A percentile compares a stretch with the other conserved stretches of the same genome.
Evolutionary conservation across 257 asterid species (phyloP).

Genomic region (Galeopsis tetrahit): DNA sequence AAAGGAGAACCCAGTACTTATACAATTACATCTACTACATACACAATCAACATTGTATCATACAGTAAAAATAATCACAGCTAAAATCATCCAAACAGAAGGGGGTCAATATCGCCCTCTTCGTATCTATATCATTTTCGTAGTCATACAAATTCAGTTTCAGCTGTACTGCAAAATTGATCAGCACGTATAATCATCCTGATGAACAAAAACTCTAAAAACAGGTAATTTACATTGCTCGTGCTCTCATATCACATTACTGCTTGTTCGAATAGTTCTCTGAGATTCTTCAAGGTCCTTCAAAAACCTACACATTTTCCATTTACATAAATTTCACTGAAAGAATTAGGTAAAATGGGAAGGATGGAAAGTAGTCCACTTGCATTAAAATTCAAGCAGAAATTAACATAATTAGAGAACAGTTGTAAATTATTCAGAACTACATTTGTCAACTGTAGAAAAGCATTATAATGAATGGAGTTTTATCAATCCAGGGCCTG

Average conservation of each 20-base stretch:
- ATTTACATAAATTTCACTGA: background rate
- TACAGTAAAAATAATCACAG: constrained; percentile 21
- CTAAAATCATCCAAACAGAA: constrained; percentile 24
- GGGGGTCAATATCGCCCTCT: constrained; percentile 9
- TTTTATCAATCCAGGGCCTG: too few relatives aligned
- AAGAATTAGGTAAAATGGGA: background rate
- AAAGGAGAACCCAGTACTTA: constrained; percentile 31
- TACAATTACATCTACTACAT: constrained; percentile 37
- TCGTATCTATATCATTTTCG: constrained; percentile 12
- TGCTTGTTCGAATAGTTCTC: constrained; percentile 71
- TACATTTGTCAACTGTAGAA: background rate
- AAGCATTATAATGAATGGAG: background rate
- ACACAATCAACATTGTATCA: constrained; percentile 30
- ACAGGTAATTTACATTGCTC: constrained; percentile 33
- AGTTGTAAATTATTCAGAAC: background rate
- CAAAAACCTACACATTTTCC: constrained; percentile 60
- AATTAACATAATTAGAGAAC: background rate
- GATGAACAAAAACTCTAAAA: constrained; percentile 30
- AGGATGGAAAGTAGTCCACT: background rate
- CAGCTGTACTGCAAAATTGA: constrained; percentile 16
- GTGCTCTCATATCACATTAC: constrained; percentile 52
- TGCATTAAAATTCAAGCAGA: background rate
- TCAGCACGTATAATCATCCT: constrained; percentile 20
- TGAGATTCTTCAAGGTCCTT: constrained; percentile 97
- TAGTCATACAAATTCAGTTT: constrained; percentile 18